Evolutionary conservation across 2,329 filamentous ascomycete species (phyloP), one percentile per base, ranked within the genome.

Genomic region (Claviceps lovelessii): DNA sequence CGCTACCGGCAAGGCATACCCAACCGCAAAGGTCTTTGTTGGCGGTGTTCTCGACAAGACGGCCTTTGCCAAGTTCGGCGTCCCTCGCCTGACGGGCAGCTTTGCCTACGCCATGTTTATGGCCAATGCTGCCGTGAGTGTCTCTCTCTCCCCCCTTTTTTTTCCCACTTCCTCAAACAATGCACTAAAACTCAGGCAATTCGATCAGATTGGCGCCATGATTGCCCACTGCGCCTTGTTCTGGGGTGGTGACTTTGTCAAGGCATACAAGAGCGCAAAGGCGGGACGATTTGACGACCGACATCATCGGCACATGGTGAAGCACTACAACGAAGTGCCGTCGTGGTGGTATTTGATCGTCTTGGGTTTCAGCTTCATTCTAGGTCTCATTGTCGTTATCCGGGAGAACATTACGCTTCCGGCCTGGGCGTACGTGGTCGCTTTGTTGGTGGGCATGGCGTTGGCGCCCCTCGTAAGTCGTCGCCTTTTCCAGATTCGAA

Each of bases 31-130:
- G 17, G 71, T 75, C 1, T 76, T 76, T 54, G 57, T 58, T 3
- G 66, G 65, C 2, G 70, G 68, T 29, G 56, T 76, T 15, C 65
- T 81, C 28, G 63, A 76, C 57, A 55, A 73, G 54, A 58, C 62
- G 0, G 70, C 71, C 0, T 54, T 81, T 29, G 63, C 63, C 0
- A 60, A 67, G 31, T 69, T 72, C 51, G 78, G 78, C 1, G 56
- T 74, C 3, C 78, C 78, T 0, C 69, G 62, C 8, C 61, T 81
- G 3, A 72, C 72, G 0, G 77, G 75, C 1, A 70, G 64, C 0
- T 80, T 80, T 58, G 76, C 76, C 0, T 79, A 73, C 48, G 66
- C 72, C 2, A 70, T 80, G 68, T 73, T 81, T 57, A 80, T 80
- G 68, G 75, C 77, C 2, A 80, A 80, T 63, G 74, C 75, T 57